Evolutionary conservation across 805 yeast genomes (phyloP), one percentile per base, ranked within the genome.

Genomic region (Yarrowia osloensis): DNA sequence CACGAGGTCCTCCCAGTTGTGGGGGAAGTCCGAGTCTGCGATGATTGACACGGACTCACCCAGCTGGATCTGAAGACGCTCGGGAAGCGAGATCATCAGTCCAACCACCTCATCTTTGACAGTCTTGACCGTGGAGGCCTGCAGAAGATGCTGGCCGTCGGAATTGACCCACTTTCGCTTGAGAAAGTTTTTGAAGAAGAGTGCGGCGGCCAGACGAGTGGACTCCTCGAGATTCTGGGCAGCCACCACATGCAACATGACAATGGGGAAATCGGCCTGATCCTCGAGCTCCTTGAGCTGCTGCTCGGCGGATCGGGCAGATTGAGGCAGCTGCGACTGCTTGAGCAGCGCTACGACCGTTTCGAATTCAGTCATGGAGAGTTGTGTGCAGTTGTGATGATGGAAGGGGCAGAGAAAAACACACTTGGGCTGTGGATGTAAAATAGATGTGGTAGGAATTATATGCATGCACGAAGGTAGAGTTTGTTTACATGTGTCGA

Each of bases 21-120:
- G 88, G 0, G 99, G 99, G 79, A 95, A 95, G 76, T 95, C 99
- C 68, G 92, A 87, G 75, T 93, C 97, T 3, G 99, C 99, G 73
- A 95, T 94, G 66, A 90, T 81, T 17, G 97, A 87, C 67, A 96
- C 87, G 1, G 97, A 88, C 77, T 96, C 99, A 65, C 98, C 98
- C 62, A 95, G 85, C 79, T 96, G 99, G n/a, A 87, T 81, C 74
- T 94, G 97, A 67, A 95, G 80, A 19, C 70, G 69, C 61, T 84
- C 84, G 6, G 97, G 97, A 62, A 92, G 80, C 40, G 85, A 77
- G 69, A 93, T 88, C 98, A 95, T 92, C 69, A 93, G 80, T n/a
- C 87, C 86, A 62, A 95, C 84, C 70, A 95, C 90, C 74, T 91
- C 95, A 11, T 77, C 67, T 75, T 93, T 93, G 70, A 95, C 84